These are phyloP conservation scores for Panaeolus cyanescens DNA, from an alignment of 768 basidiomycete species.

Conservation along the genomic window DNA sequence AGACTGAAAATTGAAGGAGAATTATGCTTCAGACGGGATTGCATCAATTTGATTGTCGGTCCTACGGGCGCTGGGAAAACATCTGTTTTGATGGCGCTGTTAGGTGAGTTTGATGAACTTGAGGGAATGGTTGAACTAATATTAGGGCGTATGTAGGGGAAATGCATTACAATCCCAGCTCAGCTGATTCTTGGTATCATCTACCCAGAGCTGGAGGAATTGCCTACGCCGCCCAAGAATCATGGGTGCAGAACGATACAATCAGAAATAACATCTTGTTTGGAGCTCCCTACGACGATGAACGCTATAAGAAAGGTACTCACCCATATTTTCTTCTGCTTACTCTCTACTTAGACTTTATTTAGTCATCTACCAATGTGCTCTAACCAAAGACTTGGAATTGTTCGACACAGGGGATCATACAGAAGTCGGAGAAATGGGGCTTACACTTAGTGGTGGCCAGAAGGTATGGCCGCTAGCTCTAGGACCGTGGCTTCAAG, in stretches of 20 bases:
- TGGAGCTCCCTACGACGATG: slow-evolving; percentile 71
- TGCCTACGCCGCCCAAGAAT: slow-evolving; percentile 79
- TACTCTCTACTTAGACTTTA: neutral
- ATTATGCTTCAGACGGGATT: slow-evolving; percentile 51
- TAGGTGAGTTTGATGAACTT: slow-evolving; percentile 28
- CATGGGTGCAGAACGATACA: slow-evolving; percentile 80
- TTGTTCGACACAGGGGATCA: slow-evolving; percentile 67
- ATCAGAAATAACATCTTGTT: slow-evolving; percentile 82
- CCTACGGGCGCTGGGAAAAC: slow-evolving; percentile 66
- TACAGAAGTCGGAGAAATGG: slow-evolving; percentile 74
- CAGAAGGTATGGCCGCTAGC: slow-evolving; percentile 42
- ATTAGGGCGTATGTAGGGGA: slow-evolving; percentile 45
- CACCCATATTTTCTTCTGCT: neutral
- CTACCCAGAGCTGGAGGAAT: slow-evolving; percentile 68
- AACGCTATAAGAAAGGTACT: slow-evolving; percentile 62
- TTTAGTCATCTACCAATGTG: slow-evolving; percentile 39
- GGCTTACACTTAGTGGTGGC: slow-evolving; percentile 55
- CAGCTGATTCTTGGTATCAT: slow-evolving; percentile 61
- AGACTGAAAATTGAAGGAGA: slow-evolving; percentile 54
- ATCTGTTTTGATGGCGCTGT: slow-evolving; percentile 59
- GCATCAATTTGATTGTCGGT: slow-evolving; percentile 61
- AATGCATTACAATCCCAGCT: slow-evolving; percentile 57
- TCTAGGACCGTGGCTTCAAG: neutral
- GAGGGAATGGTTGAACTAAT: too few species aligned
- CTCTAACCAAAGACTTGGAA: slow-evolving; percentile 69